Conservation (phyloP, 192 early-diverging fungal species). For the Cetraspora pellucida region DNA sequence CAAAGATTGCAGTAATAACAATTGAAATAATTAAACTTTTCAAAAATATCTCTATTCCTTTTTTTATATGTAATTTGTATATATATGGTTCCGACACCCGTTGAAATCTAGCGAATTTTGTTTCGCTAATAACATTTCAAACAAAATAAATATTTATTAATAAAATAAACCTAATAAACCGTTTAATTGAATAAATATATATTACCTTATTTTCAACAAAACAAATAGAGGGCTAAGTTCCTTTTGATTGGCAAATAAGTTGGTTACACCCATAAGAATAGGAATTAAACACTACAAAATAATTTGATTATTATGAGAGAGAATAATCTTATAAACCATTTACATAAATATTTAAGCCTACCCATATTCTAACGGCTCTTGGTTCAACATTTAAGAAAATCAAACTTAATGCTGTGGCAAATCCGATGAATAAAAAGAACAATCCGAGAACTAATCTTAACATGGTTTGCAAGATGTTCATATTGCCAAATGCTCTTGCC, state of each 20-base stretch:
- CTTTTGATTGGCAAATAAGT: slow-evolving; percentile 23
- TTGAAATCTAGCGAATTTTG: slow-evolving; percentile 25
- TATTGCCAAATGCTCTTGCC: slow-evolving; percentile 59
- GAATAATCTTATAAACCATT: neutral
- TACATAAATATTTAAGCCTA: slow-evolving; percentile 28
- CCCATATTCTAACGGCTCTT: slow-evolving; percentile 54
- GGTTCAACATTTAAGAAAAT: slow-evolving; percentile 56
- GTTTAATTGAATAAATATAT: neutral
- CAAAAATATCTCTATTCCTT: slow-evolving; percentile 17
- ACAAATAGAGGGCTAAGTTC: slow-evolving; percentile 24
- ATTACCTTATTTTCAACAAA: slow-evolving; percentile 31
- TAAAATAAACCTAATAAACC: too few relatives aligned
- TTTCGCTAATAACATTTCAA: slow-evolving; percentile 16
- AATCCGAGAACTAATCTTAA: slow-evolving; percentile 52
- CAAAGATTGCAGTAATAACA: slow-evolving; percentile 16
- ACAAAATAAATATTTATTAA: neutral
- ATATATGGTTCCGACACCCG: slow-evolving; percentile 18
- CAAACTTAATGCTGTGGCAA: slow-evolving; percentile 51
- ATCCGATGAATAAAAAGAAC: slow-evolving; percentile 53
- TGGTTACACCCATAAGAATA: slow-evolving; percentile 18
- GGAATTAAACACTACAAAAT: slow-evolving; percentile 32
- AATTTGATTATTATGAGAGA: neutral
- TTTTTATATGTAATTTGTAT: slow-evolving; percentile 25
- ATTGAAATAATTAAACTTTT: slow-evolving; percentile 13
- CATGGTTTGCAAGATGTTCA: slow-evolving; percentile 50